Evolutionary conservation across 306 rosid genomes (phyloP).

Genomic region (Rosa lucieae): DNA sequence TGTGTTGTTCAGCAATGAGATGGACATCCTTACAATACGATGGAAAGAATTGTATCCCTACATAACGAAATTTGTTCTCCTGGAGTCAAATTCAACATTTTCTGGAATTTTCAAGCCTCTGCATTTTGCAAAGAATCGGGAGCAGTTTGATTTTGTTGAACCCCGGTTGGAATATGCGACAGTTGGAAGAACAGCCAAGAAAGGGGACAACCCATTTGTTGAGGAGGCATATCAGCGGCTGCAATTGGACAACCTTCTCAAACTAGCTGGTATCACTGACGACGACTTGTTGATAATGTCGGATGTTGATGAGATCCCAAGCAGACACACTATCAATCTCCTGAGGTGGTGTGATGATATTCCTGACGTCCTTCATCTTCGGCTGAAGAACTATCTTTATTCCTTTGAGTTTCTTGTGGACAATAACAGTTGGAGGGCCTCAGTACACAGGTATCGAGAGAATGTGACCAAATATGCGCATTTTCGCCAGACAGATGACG

Average conservation of each 20-base stretch:
- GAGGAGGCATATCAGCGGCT: conserved; percentile 99
- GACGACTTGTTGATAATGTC: conserved; percentile 98
- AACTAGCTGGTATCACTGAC: conserved; percentile 81
- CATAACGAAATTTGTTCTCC: conserved; percentile 80
- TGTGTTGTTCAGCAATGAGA: conserved; percentile 90
- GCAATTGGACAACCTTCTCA: conserved; percentile 84
- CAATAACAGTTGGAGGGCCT: conserved; percentile 96
- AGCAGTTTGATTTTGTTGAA: conserved; percentile 69
- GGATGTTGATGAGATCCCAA: conserved; percentile 98
- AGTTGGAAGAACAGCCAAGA: conserved; percentile 80
- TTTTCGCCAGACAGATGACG: conserved; percentile 80
- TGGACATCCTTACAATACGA: conserved; percentile 78
- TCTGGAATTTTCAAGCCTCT: conserved; percentile 80
- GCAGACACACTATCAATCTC: conserved; percentile 92
- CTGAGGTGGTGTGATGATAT: conserved; percentile 92
- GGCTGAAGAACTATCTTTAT: conserved; percentile 85
- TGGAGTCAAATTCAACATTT: conserved; percentile 93
- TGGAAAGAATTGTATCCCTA: conserved; percentile 96
- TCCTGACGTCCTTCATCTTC: conserved; percentile 80
- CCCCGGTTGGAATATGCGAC: conserved; percentile 80
- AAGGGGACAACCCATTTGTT: conserved; percentile 92
- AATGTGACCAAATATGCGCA: conserved; percentile 88
- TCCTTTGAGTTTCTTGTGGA: conserved; percentile 87
- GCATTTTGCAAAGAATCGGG: conserved; percentile 53
- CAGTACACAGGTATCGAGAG: conserved; percentile 70